Percentiles rank a stretch among this genome's conserved stretches.
Evolutionary conservation across 176 grass and related monocot species (phyloP).

Genomic region (Carex pumila): DNA sequence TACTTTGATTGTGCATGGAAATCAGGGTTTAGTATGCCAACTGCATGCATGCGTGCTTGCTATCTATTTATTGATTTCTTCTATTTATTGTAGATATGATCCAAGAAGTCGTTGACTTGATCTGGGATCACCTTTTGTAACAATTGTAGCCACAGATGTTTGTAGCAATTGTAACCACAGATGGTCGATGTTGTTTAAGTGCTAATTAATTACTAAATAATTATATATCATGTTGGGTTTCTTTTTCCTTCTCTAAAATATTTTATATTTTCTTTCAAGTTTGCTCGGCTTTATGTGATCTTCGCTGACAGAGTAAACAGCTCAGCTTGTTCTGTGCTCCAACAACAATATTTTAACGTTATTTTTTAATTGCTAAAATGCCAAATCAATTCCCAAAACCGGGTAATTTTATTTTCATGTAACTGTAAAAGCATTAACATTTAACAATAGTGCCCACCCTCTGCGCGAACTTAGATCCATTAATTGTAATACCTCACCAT

Average conservation of each 20-base stretch:
- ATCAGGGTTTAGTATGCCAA: neutral
- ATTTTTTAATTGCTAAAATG: no score
- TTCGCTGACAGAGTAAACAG: neutral
- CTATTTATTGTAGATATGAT: neutral
- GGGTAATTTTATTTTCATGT: no score
- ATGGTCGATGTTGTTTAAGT: neutral
- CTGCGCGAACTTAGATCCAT: no score
- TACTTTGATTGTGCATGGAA: neutral
- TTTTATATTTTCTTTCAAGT: no score
- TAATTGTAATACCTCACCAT: no score
- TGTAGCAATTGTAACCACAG: neutral
- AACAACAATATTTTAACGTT: no score
- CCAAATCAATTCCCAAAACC: no score
- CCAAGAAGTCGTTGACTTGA: slow-evolving; percentile 19
- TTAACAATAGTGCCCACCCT: no score
- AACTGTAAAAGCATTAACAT: no score
- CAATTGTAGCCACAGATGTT: neutral
- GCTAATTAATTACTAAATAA: neutral
- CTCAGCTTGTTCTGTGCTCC: neutral
- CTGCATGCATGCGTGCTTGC: neutral
- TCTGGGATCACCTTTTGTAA: slow-evolving; percentile 21
- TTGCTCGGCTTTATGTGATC: neutral
- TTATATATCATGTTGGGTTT: neutral
- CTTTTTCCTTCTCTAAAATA: neutral
- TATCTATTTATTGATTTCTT: neutral